phyloP scores from a whole-genome alignment of 164 flowering plant genomes.

The Liquidambar formosana region DNA sequence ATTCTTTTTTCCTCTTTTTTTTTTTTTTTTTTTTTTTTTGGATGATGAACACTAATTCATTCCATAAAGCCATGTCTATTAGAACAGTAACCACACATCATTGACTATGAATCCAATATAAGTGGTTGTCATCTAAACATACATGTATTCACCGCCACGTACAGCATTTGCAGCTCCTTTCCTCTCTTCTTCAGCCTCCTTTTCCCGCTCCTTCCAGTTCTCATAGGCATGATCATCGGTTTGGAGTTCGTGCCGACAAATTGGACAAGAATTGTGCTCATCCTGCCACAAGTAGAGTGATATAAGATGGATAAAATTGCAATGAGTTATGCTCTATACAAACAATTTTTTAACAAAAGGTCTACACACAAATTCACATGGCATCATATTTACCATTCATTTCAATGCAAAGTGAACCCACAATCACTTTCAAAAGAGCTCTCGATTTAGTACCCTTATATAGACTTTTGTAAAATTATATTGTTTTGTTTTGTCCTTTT shows the following conservation, averaged over 20 bases:
- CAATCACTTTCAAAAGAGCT: too few relatives aligned
- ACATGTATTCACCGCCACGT: slow-evolving; percentile 97
- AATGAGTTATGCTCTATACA: too few relatives aligned
- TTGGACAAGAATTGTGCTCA: slow-evolving; percentile 91
- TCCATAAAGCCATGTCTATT: not conserved
- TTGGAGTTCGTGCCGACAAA: slow-evolving; percentile 79
- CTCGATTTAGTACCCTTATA: too few relatives aligned
- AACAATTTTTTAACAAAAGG: too few relatives aligned
- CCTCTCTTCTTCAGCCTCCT: slow-evolving; percentile 87
- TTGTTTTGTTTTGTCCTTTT: too few relatives aligned
- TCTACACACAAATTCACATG: too few relatives aligned
- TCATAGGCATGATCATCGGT: slow-evolving; percentile 95
- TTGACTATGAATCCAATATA: not conserved
- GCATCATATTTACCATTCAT: too few relatives aligned
- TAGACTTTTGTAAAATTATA: too few relatives aligned
- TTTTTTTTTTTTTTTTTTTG: too few relatives aligned
- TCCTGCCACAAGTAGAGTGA: slow-evolving; percentile 55
- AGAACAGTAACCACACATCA: not conserved
- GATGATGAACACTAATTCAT: too few relatives aligned
- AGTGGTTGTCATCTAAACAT: slow-evolving; percentile 43
- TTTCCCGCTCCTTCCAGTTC: slow-evolving; percentile 87
- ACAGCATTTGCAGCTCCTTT: slow-evolving; percentile 96
- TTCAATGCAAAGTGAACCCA: too few relatives aligned
- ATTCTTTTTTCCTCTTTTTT: too few relatives aligned
- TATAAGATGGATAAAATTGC: not conserved